Evolutionary conservation across 192 early-diverging fungal genomes (phyloP), one percentile per base, ranked within the genome.

Genomic region (Linderina pennispora): DNA sequence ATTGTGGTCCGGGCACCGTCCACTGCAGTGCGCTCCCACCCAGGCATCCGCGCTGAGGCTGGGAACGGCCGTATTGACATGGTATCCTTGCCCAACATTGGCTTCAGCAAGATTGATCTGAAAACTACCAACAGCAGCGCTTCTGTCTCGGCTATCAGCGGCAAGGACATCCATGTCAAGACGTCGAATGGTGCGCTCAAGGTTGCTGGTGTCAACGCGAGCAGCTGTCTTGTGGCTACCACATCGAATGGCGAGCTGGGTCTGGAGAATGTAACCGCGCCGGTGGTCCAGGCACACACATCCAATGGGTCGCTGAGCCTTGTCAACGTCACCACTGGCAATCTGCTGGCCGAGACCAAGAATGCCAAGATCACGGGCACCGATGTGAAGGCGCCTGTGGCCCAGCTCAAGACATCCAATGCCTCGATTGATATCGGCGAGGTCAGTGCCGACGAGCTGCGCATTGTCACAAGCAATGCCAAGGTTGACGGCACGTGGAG

Each of bases 1-100:
- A 40, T 66, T 37, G 25, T 45, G 13, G 22, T 66, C 8, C 49
- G 55, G 0, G 43, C 58, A 13, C 63, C 63, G 5, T 23, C 42
- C 10, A 18, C 19, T 2, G 38, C 20, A 25, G 31, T 16, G 3
- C 18, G 21, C 13, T 39, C 15, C 15, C 63, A 66, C 33, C 63
- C 63, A 8, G 63, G 63, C 3, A 23, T 66, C 13, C 47, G 43
- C 20, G 43, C 25, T 0, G 50, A 53, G 8, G 10, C 58, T 20
- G 21, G 41, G n/a, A 45, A 49, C 39, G 55, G 56, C 24, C 28
- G 43, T 16, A 39, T 49, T 6, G 52, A 49, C 8, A 50, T 58
- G 37, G 38, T 36, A 2, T 41, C 44, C 14, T 18, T 66, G 20
- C 23, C 26, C 36, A 49, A 58, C 31, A 55, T 58, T 19, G 26